Conservation (phyloP, 2,329 filamentous ascomycete genomes). For the Nemania serpens region DNA sequence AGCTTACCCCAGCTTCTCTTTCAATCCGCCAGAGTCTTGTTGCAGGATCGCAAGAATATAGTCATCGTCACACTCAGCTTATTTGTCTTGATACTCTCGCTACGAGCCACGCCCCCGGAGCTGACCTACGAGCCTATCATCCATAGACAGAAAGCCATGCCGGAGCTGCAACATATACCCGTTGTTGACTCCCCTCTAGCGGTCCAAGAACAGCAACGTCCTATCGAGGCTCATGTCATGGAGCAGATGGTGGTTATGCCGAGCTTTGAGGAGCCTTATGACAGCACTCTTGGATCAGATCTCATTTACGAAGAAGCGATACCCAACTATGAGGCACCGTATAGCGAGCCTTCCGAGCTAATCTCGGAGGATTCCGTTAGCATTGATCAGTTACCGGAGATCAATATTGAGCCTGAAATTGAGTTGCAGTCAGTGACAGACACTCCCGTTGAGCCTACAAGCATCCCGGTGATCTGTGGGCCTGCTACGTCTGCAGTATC, state of each 20-base stretch:
- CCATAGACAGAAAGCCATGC: slow-evolving; percentile 33
- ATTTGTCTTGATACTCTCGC: slow-evolving; percentile 57
- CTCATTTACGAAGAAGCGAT: not conserved
- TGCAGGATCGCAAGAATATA: slow-evolving; percentile 64
- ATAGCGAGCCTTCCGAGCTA: not conserved
- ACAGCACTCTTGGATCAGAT: not conserved
- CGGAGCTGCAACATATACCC: slow-evolving; percentile 32
- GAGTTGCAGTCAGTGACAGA: slow-evolving; percentile 3
- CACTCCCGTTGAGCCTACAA: not conserved
- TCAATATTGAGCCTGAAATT: not conserved
- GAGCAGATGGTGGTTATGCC: slow-evolving; percentile 5
- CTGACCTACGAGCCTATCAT: slow-evolving; percentile 40
- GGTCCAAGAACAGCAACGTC: slow-evolving; percentile 11
- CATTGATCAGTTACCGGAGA: slow-evolving; percentile 6
- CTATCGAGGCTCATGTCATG: slow-evolving; percentile 9
- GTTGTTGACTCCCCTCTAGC: slow-evolving; percentile 17
- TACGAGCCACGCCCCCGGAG: slow-evolving; percentile 42
- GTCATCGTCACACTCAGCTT: slow-evolving; percentile 59
- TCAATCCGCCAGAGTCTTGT: slow-evolving; percentile 57
- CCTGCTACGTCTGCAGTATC: slow-evolving; percentile 23
- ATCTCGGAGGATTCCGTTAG: not conserved
- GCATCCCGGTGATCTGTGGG: slow-evolving; percentile 30
- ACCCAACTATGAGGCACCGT: slow-evolving; percentile 2
- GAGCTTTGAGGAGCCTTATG: not conserved
- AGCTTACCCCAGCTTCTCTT: slow-evolving; percentile 59